These are phyloP conservation scores for Pinus taeda DNA, from an alignment of 75 land plant species.

Conservation along the genomic window DNA sequence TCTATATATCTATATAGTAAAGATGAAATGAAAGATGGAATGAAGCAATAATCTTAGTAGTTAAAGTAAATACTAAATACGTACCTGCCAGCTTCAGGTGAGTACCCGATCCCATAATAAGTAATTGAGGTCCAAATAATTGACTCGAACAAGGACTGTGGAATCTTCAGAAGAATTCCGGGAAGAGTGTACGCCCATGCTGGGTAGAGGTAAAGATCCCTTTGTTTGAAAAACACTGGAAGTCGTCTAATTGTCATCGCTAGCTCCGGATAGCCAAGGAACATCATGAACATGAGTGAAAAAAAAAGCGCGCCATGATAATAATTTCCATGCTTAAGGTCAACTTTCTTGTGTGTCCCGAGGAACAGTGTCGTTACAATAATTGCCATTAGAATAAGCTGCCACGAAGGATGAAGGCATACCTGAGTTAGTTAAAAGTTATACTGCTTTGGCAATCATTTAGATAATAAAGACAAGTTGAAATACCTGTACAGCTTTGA, in stretches of 20 bases:
- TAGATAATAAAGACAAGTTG: background rate
- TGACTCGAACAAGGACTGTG: conserved; percentile 53
- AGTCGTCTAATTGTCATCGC: conserved; percentile 47
- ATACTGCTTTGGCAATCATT: background rate
- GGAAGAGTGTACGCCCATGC: conserved; percentile 79
- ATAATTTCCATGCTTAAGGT: conserved; percentile 25
- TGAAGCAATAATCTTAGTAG: too few relatives aligned
- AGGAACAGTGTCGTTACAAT: conserved; percentile 60
- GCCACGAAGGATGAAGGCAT: background rate
- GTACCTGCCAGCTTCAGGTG: conserved; percentile 58
- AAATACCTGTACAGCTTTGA: conserved; percentile 70
- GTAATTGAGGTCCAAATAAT: conserved; percentile 53
- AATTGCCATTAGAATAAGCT: conserved; percentile 36
- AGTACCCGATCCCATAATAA: conserved; percentile 62
- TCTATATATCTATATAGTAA: too few relatives aligned
- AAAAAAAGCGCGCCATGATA: conserved; percentile 57
- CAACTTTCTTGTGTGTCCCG: conserved; percentile 51
- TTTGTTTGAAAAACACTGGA: conserved; percentile 67
- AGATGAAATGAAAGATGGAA: too few relatives aligned
- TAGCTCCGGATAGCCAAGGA: conserved; percentile 65
- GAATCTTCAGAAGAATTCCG: conserved; percentile 40
- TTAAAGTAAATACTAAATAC: background rate
- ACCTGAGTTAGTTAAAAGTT: background rate
- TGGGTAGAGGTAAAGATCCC: conserved; percentile 59
- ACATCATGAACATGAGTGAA: conserved; percentile 35